Evolutionary conservation across 805 yeast species (phyloP).

Genomic region (Teunomyces funiuensis): DNA sequence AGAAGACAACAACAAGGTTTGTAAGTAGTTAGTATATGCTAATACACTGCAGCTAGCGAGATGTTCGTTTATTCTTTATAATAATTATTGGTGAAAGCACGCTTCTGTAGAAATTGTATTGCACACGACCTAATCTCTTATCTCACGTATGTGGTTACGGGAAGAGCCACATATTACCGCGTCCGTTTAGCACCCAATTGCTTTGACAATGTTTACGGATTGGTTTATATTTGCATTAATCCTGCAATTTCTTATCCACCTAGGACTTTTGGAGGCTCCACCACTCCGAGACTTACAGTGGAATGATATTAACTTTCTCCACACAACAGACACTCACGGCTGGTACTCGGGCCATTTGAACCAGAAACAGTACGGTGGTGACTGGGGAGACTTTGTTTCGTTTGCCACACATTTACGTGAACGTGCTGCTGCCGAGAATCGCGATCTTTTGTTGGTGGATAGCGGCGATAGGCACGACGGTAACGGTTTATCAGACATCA

Average conservation of each 20-base stretch:
- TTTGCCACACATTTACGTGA: constrained; percentile 55
- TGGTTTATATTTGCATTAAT: neutral
- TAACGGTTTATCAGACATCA: constrained; percentile 82
- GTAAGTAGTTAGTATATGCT: constrained; percentile 15
- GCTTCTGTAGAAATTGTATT: neutral
- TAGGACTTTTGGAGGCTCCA: neutral
- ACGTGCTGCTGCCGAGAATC: constrained; percentile 43
- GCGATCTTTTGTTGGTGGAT: constrained; percentile 75
- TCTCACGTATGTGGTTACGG: neutral
- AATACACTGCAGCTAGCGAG: neutral
- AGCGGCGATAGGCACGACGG: constrained; percentile 96
- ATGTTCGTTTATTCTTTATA: neutral
- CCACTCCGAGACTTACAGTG: constrained; percentile 50
- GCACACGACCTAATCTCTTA: neutral
- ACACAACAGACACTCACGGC: constrained; percentile 96
- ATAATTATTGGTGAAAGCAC: neutral
- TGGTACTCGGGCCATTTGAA: constrained; percentile 91
- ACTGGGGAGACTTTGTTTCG: constrained; percentile 90
- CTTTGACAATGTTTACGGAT: neutral
- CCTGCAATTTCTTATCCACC: neutral
- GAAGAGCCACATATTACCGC: too few relatives aligned
- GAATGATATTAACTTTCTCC: constrained; percentile 81
- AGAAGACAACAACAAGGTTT: constrained; percentile 43
- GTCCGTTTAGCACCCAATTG: neutral
- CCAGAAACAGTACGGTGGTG: constrained; percentile 74